phyloP scores from a whole-genome alignment of 106 monocot genomes.

The Acorus calamus region DNA sequence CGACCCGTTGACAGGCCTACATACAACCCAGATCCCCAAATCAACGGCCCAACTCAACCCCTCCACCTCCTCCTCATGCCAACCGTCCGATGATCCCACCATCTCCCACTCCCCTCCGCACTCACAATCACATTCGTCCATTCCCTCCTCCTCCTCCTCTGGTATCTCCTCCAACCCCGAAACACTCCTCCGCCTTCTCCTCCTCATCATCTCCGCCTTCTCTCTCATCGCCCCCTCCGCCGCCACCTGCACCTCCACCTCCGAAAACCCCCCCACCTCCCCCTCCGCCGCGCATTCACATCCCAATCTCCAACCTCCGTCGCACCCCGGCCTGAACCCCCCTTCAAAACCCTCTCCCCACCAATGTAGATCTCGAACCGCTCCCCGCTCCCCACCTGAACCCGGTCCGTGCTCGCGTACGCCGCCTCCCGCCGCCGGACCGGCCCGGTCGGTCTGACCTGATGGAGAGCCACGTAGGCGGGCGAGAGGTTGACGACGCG shows the following conservation, averaged over 20 bases:
- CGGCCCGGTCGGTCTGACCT: conserved; percentile 20
- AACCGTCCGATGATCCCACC: background rate
- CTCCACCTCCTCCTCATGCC: conserved; percentile 17
- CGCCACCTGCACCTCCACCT: conserved; percentile 20
- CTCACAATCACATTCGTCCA: conserved; percentile 10
- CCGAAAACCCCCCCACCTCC: conserved; percentile 4
- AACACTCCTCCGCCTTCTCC: conserved; percentile 12
- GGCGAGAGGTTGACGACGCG: conserved; percentile 15
- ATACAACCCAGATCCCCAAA: conserved; percentile 36
- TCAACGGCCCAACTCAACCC: conserved; percentile 34
- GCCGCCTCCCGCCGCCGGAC: conserved; percentile 10
- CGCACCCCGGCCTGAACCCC: conserved; percentile 23
- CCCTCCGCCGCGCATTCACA: conserved; percentile 26
- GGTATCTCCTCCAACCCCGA: conserved; percentile 35
- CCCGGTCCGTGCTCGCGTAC: conserved; percentile 44
- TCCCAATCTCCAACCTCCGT: conserved; percentile 22
- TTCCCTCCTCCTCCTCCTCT: conserved; percentile 26
- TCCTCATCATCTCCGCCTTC: background rate
- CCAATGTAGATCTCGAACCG: conserved; percentile 47
- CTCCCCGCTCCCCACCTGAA: conserved; percentile 26
- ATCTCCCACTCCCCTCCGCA: conserved; percentile 4
- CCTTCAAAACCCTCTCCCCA: conserved; percentile 39
- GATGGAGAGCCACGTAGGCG: conserved; percentile 37
- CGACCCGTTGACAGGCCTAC: no score
- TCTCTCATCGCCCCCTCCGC: conserved; percentile 19